phyloP scores from a whole-genome alignment of 225 moss, liverwort and hornwort species.

The Anthoceros angustus region DNA sequence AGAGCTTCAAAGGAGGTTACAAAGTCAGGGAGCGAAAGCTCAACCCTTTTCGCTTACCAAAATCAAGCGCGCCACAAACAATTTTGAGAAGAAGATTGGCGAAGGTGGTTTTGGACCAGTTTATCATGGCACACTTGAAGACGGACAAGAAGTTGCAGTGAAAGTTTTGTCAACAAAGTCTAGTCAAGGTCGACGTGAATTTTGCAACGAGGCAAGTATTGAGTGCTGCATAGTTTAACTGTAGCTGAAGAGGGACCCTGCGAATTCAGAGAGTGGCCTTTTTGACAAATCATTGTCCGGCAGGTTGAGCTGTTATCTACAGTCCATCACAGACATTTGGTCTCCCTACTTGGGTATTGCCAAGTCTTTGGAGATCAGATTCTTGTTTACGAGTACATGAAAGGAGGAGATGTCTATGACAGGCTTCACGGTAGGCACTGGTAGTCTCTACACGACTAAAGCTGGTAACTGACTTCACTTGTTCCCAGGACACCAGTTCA shows the following conservation, averaged over 20 bases:
- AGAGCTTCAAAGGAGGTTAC: background rate
- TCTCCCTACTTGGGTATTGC: slow-evolving; percentile 18
- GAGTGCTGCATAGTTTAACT: background rate
- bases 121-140: slow-evolving; percentile 31
- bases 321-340: slow-evolving; percentile 18
- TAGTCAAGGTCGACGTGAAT: slow-evolving; percentile 35
- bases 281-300: background rate
- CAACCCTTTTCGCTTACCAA: slow-evolving; percentile 17
- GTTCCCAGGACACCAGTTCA: background rate
- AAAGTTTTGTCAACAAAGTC: slow-evolving; percentile 33
- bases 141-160: slow-evolving; percentile 41
- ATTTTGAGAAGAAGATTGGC: slow-evolving; percentile 24
- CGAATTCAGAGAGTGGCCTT: background rate
- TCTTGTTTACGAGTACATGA: slow-evolving; percentile 17
- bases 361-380: slow-evolving; percentile 12
- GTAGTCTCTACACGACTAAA: background rate
- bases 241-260: background rate
- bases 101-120: slow-evolving; percentile 38
- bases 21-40: background rate
- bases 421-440: slow-evolving; percentile 14
- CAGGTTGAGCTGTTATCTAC: slow-evolving; percentile 14
- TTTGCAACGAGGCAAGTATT: slow-evolving; percentile 36
- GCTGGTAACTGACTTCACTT: background rate
- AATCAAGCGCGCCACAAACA: slow-evolving; percentile 17
- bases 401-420: slow-evolving; percentile 13